Evolutionary conservation across 208 protist species (phyloP).

Genomic region (Leishmania lainsoni): DNA sequence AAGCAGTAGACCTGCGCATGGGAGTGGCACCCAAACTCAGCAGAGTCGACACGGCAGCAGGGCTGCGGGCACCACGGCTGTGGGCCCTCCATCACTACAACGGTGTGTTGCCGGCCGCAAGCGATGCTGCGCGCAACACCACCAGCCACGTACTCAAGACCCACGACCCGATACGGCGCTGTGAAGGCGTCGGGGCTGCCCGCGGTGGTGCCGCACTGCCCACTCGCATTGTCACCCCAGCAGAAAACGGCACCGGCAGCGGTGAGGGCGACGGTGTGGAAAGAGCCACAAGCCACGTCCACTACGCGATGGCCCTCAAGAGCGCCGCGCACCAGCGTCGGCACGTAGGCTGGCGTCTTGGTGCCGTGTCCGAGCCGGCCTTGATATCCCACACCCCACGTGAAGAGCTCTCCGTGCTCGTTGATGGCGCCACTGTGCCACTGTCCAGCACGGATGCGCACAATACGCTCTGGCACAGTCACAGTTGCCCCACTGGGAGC

Average conservation of each 20-base stretch:
- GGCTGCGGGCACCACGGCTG: constrained; percentile 60
- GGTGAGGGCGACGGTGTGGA: constrained; percentile 85
- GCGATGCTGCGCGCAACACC: constrained; percentile 69
- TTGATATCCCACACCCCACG: constrained; percentile 89
- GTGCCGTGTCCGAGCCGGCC: constrained; percentile 80
- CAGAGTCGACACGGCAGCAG: constrained; percentile 61
- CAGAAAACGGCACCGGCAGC: constrained; percentile 67
- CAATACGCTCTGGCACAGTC: constrained; percentile 30
- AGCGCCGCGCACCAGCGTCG: constrained; percentile 66
- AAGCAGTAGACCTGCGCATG: constrained; percentile 82
- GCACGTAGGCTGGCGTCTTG: constrained; percentile 63
- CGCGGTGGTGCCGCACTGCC: constrained; percentile 67
- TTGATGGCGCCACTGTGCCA: constrained; percentile 90
- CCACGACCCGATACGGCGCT: constrained; percentile 70
- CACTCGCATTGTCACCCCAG: constrained; percentile 88
- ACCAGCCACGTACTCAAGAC: constrained; percentile 78
- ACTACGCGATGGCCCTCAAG: constrained; percentile 64
- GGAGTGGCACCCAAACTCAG: constrained; percentile 27
- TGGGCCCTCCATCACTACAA: constrained; percentile 82
- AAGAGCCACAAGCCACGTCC: constrained; percentile 83
- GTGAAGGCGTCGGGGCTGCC: constrained; percentile 57
- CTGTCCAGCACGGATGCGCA: constrained; percentile 82
- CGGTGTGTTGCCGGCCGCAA: constrained; percentile 88
- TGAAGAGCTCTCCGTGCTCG: constrained; percentile 76
- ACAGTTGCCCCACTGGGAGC: background rate